Base-by-base conservation (phyloP, 192 early-diverging fungal species). In the Backusella morwellensis region DNA sequence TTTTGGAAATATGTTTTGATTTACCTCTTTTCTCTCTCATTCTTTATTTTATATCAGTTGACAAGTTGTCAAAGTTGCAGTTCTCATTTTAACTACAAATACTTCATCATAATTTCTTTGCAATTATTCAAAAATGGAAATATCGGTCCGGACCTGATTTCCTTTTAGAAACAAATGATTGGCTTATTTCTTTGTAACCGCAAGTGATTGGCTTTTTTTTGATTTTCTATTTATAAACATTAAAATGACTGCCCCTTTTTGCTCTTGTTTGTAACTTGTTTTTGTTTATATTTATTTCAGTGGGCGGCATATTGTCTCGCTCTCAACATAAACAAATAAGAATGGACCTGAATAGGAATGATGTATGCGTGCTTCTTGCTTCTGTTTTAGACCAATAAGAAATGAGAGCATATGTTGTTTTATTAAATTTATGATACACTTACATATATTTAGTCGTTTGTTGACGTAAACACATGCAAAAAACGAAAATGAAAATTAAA, bases 11-110 rank as follows among this genome's bases (percentile, higher is more conserved):
- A 29, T 63, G 8, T 59, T 21, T n/a, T 23, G 42, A 44, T 56
- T 56, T 23, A 23, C 23, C 21, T 3, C 21, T 56, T 26, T 59
- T 59, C 21, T 4, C 17, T 59, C 54, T 59, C 19, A 3, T 59
- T 23, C 17, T 1, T 59, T 26, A 29, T 63, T 63, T 23, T 63
- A 63, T 29, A 63, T 63, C 56, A 63, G 56, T 63, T 56, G 54
- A 56, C 54, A 44, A 56, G 54, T 56, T 63, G 56, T 63, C 56
- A 63, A 63, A 63, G 56, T 63, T 26, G 56, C 56, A 63, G 56
- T 23, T 29, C 14, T 59, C 29, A 29, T 59, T 59, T 29, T 19
- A 50, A n/a, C 47, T 50, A 50, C 6, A 50, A 7, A 26, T 63
- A 63, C 56, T 63, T 29, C 23, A 2, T 5, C 56, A 63, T 63